Evolutionary conservation across 129 eudicot species (phyloP).

Genomic region (Dittrichia graveolens): DNA sequence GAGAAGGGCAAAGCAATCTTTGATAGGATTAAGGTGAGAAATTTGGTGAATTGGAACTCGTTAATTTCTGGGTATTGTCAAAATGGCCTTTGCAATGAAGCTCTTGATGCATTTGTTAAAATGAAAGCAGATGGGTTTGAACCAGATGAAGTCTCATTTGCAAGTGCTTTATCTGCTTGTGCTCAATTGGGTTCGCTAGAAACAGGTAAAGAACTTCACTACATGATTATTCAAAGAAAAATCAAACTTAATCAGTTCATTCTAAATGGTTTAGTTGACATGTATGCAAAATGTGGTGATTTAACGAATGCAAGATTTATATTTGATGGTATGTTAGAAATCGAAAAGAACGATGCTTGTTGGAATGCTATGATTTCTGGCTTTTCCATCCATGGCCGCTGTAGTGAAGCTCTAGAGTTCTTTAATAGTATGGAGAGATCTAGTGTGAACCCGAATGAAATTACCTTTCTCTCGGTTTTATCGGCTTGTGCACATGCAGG

Average conservation of each 20-base stretch:
- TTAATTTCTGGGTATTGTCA: constrained; percentile 65
- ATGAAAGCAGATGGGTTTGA: constrained; percentile 58
- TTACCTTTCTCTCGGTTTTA: constrained; percentile 63
- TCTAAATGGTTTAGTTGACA: constrained; percentile 65
- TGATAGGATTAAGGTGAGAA: constrained; percentile 44
- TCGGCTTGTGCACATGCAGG: constrained; percentile 84
- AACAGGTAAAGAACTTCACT: constrained; percentile 59
- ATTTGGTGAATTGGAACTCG: constrained; percentile 75
- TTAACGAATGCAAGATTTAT: constrained; percentile 53
- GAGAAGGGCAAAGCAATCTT: constrained; percentile 47
- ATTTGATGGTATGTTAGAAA: constrained; percentile 45
- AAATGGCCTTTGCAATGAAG: constrained; percentile 63
- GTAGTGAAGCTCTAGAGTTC: constrained; percentile 57
- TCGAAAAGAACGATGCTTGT: constrained; percentile 42
- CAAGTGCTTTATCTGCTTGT: constrained; percentile 71
- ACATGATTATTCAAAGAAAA: constrained; percentile 35
- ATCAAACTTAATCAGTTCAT: constrained; percentile 49
- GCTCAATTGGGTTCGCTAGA: constrained; percentile 60
- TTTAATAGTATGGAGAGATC: constrained; percentile 57
- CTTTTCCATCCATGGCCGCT: constrained; percentile 62
- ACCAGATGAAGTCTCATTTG: constrained; percentile 61
- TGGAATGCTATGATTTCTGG: constrained; percentile 78
- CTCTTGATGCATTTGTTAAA: constrained; percentile 52
- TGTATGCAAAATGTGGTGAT: constrained; percentile 86
- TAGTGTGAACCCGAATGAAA: constrained; percentile 43